Percentiles rank a stretch among this genome's conserved stretches.
phyloP scores from a whole-genome alignment of 192 early-diverging fungal genomes.

The Backusella morwellensis region DNA sequence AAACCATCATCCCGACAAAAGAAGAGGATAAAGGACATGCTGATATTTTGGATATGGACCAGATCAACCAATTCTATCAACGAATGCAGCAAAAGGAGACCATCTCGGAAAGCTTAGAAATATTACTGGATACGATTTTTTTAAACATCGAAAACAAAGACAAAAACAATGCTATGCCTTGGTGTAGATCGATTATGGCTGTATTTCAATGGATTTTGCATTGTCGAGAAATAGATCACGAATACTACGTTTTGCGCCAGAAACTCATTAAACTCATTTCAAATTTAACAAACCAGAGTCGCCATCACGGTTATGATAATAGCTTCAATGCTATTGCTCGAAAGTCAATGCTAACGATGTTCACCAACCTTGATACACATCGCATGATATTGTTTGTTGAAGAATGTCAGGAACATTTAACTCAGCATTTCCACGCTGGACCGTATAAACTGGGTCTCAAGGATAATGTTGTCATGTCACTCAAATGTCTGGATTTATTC shows the following conservation, averaged over 20 bases:
- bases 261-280: background rate
- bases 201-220: constrained; percentile 3
- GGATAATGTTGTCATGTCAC: constrained; percentile 22
- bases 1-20: background rate
- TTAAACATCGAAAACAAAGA: background rate
- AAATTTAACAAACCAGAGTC: background rate
- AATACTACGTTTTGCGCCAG: background rate
- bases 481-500: constrained; percentile 19
- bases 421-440: constrained; percentile 28
- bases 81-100: background rate
- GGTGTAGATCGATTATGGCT: constrained; percentile 5
- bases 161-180: background rate
- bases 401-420: constrained; percentile 17
- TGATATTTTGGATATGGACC: constrained; percentile 8
- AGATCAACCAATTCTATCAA: constrained; percentile 5
- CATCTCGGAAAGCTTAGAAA: constrained; percentile 13
- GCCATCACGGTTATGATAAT: background rate
- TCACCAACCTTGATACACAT: constrained; percentile 12
- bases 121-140: constrained; percentile 1
- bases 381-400: constrained; percentile 12
- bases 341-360: background rate
- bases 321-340: background rate
- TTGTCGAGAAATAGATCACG: background rate
- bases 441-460: constrained; percentile 28
- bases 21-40: background rate